Evolutionary conservation across 805 yeast species (phyloP).

Genomic region (Wickerhamomyces ciferrii): DNA sequence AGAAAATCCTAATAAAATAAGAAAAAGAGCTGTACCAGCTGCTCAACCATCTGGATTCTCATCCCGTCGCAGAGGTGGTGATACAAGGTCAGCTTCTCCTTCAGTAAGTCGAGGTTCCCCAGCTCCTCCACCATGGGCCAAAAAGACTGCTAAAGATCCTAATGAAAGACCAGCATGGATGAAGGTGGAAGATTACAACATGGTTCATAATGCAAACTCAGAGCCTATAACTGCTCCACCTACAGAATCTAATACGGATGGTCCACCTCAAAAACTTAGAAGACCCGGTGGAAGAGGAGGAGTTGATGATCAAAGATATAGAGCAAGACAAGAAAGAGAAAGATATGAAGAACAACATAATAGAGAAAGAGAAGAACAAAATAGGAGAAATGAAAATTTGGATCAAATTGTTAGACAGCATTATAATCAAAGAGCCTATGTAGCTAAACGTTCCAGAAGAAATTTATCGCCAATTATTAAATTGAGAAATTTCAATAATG

Average conservation of each 20-base stretch:
- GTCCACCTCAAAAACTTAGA: constrained; percentile 32
- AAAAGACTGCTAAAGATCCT: not conserved
- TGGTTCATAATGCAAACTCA: not conserved
- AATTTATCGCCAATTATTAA: constrained; percentile 79
- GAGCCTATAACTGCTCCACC: not conserved
- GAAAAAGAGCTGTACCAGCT: not conserved
- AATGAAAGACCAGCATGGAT: constrained; percentile 11
- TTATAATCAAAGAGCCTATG: constrained; percentile 79
- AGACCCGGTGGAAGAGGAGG: constrained; percentile 23
- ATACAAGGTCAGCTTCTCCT: not conserved
- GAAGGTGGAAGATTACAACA: constrained; percentile 7
- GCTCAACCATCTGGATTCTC: not conserved
- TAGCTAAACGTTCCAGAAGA: constrained; percentile 57
- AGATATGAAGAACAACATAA: constrained; percentile 1
- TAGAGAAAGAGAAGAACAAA: constrained; percentile 14
- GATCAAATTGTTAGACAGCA: constrained; percentile 75
- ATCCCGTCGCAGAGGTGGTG: not conserved
- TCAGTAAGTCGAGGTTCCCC: not conserved
- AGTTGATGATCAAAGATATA: constrained; percentile 1
- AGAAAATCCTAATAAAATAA: not conserved
- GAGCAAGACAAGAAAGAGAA: constrained; percentile 1
- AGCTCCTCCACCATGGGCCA: not conserved
- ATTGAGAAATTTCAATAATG: constrained; percentile 84
- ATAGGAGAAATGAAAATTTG: constrained; percentile 18
- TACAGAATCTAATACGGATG: constrained; percentile 13